These are phyloP conservation scores for Agrocybe praecox DNA, from an alignment of 768 basidiomycete genomes.

Conservation along the genomic window DNA sequence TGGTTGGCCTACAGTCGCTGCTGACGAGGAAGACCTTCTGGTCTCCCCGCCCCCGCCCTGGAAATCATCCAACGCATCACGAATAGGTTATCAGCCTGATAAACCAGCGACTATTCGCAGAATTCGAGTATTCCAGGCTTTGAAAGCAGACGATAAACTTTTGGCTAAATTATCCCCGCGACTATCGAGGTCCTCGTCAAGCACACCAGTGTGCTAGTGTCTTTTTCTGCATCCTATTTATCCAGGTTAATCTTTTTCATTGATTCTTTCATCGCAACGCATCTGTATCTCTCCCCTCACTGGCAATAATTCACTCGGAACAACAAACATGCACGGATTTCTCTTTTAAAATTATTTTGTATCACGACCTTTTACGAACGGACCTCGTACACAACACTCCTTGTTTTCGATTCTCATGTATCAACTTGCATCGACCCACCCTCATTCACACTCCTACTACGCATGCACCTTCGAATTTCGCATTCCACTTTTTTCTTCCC, in stretches of 20 bases:
- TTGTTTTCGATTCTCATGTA: background rate
- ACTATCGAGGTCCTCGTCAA: background rate
- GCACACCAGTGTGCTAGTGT: slow-evolving; percentile 4
- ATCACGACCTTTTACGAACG: background rate
- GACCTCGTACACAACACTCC: background rate
- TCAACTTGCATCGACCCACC: background rate
- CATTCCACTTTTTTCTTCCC: background rate
- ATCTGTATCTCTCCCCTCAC: background rate
- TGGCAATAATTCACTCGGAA: background rate
- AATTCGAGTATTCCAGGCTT: slow-evolving; percentile 18
- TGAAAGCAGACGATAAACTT: slow-evolving; percentile 4
- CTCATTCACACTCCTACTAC: background rate
- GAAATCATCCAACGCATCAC: background rate
- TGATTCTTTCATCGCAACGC: background rate
- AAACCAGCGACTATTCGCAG: slow-evolving; percentile 12
- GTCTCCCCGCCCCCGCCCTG: background rate
- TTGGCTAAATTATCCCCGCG: background rate
- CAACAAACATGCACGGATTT: background rate
- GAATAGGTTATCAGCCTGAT: slow-evolving; percentile 4
- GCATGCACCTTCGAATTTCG: background rate
- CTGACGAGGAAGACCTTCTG: slow-evolving; percentile 18
- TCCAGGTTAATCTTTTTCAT: background rate
- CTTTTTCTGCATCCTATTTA: background rate
- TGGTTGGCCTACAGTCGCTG: slow-evolving; percentile 60
- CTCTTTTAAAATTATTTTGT: background rate